Evolutionary conservation across 2,329 filamentous ascomycete species (phyloP), one percentile per base, ranked within the genome.

Genomic region (Pseudofabraea citricarpa): DNA sequence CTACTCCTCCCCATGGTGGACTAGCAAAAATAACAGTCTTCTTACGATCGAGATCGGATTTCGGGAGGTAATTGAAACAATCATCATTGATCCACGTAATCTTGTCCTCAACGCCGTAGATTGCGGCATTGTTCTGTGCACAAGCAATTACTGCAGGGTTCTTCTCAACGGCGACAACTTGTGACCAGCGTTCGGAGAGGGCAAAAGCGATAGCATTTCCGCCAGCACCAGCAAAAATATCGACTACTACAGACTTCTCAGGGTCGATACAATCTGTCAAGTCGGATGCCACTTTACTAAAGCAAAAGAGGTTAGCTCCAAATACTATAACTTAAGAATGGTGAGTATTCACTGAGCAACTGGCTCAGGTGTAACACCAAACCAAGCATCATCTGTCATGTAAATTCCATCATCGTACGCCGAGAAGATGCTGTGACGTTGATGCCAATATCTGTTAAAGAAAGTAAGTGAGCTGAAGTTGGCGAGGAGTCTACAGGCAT

Each of bases 161-260:
- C 55, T 84, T 86, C 67, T 98, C 93, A 54, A 98, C 85, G 32
- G 87, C 89, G 60, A 97, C 89, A 51, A 98, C 79, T 51, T 80
- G 83, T 40, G 82, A 77, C 86, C 89, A 98, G 50, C 82, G 79
- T 16, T 76, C 80, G 1, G 84, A 87, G 8, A 83, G 75, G 15
- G 93, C 91, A 56, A 98, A 94, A n/a, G 90, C 89, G 55, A 98
- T 97, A 19, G 85, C 80, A 63, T 98, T 98, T 43, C 90, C 93
- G 27, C 94, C 93, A 1, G 87, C 90, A 33, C 93, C 93, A 21
- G 84, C 87, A 66, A 98, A 98, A 36, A 86, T 79, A 64, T 98
- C 93, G 46, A 98, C 80, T 27, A 98, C 69, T 40, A 51, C 43
- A 29, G 47, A 48, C 47, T 56, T 55, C 18, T 54, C 47, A 36